Evolutionary conservation across 192 early-diverging fungal genomes (phyloP), one percentile per base, ranked within the genome.

Genomic region (Backusella morwellensis): DNA sequence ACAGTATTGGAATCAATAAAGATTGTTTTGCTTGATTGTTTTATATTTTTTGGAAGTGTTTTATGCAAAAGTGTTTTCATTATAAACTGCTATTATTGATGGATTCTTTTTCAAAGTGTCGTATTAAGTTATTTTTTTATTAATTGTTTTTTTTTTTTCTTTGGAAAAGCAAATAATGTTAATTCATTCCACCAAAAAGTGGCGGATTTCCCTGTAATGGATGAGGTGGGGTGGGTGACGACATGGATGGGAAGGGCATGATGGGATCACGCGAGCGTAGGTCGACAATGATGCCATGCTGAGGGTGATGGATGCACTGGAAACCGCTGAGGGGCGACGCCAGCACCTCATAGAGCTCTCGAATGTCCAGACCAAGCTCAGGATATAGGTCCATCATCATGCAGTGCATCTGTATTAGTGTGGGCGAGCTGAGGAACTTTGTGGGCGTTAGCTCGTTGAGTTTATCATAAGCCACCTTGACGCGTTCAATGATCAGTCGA

Each of bases 1-100:
- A 29, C 68, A 70, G 75, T 69, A 81, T 38, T 81, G 83, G 85
- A 84, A 84, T 66, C 80, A 79, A 73, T 76, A 32, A 35, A 59
- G 47, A 29, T 29, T n/a, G 35, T 6, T 11, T 19, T 41, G 34
- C 35, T 26, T 35, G 66, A 15, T 32, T 35, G 4, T 35, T 35
- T 35, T 68, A 6, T 36, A 7, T 35, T 68, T 69, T 7, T 21
- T 69, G 38, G 38, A 9, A 9, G 38, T 0, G 7, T 32, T 32
- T 32, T 32, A 2, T 32, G 32, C 32, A 32, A 32, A 2, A 1
- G 29, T 29, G 26, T 29, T 29, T 29, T 29, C 29, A 29, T 29
- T 29, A 29, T 1, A 29, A 29, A 29, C 29, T 29, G 29, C 29
- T 29, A 29, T 29, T 29, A 29, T 29, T 29, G 0, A 29, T 29